Evolutionary conservation across 2,329 filamentous ascomycete species (phyloP).

Genomic region (Scedosporium aurantiacum): DNA sequence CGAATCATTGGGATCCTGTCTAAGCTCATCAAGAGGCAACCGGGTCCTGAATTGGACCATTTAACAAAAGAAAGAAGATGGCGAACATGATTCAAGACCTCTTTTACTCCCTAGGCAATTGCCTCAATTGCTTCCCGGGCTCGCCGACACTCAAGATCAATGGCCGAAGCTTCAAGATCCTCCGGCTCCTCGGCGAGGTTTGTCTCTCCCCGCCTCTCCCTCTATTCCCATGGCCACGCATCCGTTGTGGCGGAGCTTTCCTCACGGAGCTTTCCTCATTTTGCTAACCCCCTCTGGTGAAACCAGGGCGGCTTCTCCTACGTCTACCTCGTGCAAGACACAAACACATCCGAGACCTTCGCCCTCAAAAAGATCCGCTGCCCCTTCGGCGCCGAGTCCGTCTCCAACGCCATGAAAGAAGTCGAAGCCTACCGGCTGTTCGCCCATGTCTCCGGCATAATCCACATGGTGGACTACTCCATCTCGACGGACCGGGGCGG

Average conservation of each 20-base stretch:
- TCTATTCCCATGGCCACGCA: not conserved
- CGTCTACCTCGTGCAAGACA: conserved; percentile 96
- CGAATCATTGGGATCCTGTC: not conserved
- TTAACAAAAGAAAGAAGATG: conserved; percentile 36
- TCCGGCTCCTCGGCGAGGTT: conserved; percentile 86
- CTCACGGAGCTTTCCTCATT: not conserved
- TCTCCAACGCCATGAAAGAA: conserved; percentile 89
- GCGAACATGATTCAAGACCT: conserved; percentile 79
- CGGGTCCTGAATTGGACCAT: not conserved
- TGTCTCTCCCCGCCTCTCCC: conserved; percentile 12
- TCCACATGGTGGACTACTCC: conserved; percentile 71
- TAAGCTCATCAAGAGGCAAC: not conserved
- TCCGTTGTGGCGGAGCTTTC: too few species aligned
- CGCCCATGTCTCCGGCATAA: conserved; percentile 71
- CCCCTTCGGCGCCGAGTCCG: conserved; percentile 93
- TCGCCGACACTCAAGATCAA: conserved; percentile 94
- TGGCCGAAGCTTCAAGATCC: conserved; percentile 86
- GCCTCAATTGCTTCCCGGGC: conserved; percentile 91
- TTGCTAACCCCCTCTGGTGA: not conserved
- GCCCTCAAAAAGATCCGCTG: conserved; percentile 98
- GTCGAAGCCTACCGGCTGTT: conserved; percentile 95
- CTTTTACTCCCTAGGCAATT: conserved; percentile 85
- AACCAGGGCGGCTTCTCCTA: conserved; percentile 88
- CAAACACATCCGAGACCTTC: conserved; percentile 68
- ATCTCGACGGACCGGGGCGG: conserved; percentile 62